Evolutionary conservation across 192 early-diverging fungal genomes (phyloP).

Genomic region (Spizellomyces punctatus): DNA sequence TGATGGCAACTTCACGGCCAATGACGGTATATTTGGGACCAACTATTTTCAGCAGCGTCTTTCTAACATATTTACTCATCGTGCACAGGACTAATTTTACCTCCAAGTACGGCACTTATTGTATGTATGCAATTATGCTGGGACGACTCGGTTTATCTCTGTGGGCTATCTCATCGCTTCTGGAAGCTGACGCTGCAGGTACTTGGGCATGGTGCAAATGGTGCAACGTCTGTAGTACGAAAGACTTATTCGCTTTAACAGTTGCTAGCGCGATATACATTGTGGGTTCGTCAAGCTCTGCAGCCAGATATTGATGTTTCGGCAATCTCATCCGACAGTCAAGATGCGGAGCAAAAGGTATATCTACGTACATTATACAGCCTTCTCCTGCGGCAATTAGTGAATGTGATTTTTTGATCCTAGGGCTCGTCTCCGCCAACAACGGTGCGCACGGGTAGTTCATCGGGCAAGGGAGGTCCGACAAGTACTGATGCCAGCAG

Average conservation of each 20-base stretch:
- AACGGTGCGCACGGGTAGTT: too few relatives aligned
- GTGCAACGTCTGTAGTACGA: neutral
- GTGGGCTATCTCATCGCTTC: slow-evolving; percentile 32
- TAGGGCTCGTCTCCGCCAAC: too few relatives aligned
- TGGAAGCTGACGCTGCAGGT: slow-evolving; percentile 48
- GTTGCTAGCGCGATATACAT: slow-evolving; percentile 26
- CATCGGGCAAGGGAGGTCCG: too few relatives aligned
- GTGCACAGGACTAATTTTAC: slow-evolving; percentile 19
- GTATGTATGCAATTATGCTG: slow-evolving; percentile 30
- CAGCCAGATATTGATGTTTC: slow-evolving; percentile 3
- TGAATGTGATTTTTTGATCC: too few relatives aligned
- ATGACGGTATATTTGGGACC: slow-evolving; percentile 6
- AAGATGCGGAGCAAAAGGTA: neutral
- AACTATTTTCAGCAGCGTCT: neutral
- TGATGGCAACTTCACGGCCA: neutral
- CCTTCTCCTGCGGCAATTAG: too few relatives aligned
- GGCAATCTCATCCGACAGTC: neutral
- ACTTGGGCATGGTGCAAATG: neutral
- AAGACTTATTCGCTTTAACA: neutral
- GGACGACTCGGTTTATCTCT: slow-evolving; percentile 37
- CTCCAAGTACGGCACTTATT: slow-evolving; percentile 24
- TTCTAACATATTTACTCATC: neutral
- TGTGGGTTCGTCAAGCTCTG: slow-evolving; percentile 22
- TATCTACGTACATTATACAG: neutral
- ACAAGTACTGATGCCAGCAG: neutral